Evolutionary conservation across 129 eudicot genomes (phyloP).

Genomic region (Ambrosia trifida): DNA sequence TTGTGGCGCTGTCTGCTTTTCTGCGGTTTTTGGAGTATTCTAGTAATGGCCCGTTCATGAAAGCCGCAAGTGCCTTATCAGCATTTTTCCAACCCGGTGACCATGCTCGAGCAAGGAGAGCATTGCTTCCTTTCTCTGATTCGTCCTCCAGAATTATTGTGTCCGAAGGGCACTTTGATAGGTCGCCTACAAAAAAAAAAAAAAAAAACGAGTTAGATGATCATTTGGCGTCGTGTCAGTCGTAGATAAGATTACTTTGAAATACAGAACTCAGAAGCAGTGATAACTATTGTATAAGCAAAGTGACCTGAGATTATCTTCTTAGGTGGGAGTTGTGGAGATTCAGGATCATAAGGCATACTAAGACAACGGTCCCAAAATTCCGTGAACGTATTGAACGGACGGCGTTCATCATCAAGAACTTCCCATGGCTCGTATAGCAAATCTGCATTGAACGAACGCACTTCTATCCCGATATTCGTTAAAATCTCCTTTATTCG

Average conservation of each 20-base stretch:
- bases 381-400: slow-evolving; percentile 66
- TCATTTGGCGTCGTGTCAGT: too few relatives aligned
- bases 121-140: slow-evolving; percentile 82
- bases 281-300: neutral
- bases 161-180: slow-evolving; percentile 66
- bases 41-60: slow-evolving; percentile 64
- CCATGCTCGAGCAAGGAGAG: slow-evolving; percentile 94
- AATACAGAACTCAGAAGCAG: neutral
- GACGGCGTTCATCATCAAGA: slow-evolving; percentile 58
- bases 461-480: slow-evolving; percentile 63
- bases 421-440: slow-evolving; percentile 95
- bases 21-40: slow-evolving; percentile 73
- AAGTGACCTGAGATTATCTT: slow-evolving; percentile 69
- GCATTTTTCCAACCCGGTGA: slow-evolving; percentile 97
- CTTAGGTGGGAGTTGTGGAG: slow-evolving; percentile 90
- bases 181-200: slow-evolving; percentile 52
- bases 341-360: slow-evolving; percentile 86
- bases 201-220: too few relatives aligned
- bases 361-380: slow-evolving; percentile 92
- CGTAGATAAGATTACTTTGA: neutral
- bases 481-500: slow-evolving; percentile 63
- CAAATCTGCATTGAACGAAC: slow-evolving; percentile 84
- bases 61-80: slow-evolving; percentile 72
- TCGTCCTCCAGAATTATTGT: slow-evolving; percentile 68
- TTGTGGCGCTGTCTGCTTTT: slow-evolving; percentile 83